Percentiles rank a stretch among this genome's conserved stretches.
These are phyloP conservation scores for Entomortierella chlamydospora DNA, from an alignment of 192 early-diverging fungal species.

Conservation along the genomic window DNA sequence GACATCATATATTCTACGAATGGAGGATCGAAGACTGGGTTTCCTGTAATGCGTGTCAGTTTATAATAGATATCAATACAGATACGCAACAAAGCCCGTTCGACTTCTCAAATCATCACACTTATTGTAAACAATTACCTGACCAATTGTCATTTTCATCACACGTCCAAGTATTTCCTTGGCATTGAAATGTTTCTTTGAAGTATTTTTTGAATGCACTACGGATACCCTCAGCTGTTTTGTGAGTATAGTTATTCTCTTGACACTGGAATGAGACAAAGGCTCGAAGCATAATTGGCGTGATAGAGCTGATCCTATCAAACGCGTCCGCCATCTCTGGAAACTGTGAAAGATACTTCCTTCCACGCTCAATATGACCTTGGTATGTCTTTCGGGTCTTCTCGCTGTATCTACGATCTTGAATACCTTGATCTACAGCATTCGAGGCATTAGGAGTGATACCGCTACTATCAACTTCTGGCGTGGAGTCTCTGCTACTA, in stretches of 20 bases:
- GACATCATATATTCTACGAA: slow-evolving; percentile 2
- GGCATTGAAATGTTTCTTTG: slow-evolving; percentile 1
- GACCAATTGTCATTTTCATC: not conserved
- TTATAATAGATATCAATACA: no score
- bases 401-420: no score
- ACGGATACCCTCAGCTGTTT: slow-evolving; percentile 18
- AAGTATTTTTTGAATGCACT: slow-evolving; percentile 17
- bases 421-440: no score
- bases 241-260: not conserved
- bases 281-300: slow-evolving; percentile 6
- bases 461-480: no score
- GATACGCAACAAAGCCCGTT: no score
- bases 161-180: slow-evolving; percentile 4
- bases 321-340: slow-evolving; percentile 3
- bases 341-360: not conserved
- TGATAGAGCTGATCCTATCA: not conserved
- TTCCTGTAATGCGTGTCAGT: no score
- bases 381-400: not conserved
- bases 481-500: no score
- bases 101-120: no score
- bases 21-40: slow-evolving; percentile 5
- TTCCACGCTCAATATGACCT: slow-evolving; percentile 2
- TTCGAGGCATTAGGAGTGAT: no score
- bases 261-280: slow-evolving; percentile 16
- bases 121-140: no score